Base-by-base conservation (phyloP, 192 early-diverging fungal genomes). In the Podila clonocystis region DNA sequence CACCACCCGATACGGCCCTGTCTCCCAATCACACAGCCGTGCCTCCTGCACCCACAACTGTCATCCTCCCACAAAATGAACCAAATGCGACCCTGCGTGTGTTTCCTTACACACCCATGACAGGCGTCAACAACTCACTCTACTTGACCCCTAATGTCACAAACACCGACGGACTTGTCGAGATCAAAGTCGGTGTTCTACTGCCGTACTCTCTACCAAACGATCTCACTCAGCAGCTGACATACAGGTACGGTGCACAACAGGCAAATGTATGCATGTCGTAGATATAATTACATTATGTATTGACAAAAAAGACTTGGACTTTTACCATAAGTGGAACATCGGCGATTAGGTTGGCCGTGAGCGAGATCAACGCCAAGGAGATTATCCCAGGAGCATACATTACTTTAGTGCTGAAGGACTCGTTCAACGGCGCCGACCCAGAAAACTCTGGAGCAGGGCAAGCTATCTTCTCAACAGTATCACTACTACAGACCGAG, bases 321-420 rank as follows among this genome's bases (percentile, higher is more conserved):
- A 34, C 29, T 30, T 19, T 34, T 7, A 19, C 48, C 9, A 38
- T 36, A 24, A 88, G 87, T 59, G 87, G 87, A 20, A 78, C 83
- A 7, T 86, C 87, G 4, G 87, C 87, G 19, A 88, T 88, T 24
- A 80, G 87, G 24, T 66, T 88, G 68, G 87, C 87, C 5, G 87
- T 71, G 8, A 76, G 82, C 64, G 83, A 88, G 70, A 88, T 88
- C 62, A 88, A 88, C 66, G 68, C 49, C 6, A 68, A 74, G n/a
- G 65, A 70, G 20, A 19, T 84, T 2, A 88, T 88, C 24, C 83
- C 87, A 36, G 85, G 85, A 4, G 87, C 85, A 9, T 88, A 86
- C 57, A 80, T 88, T 28, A 86, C 87, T 1, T 17, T 88, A 34
- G 84, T 88, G 13, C 69, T 86, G 28, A 86, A 84, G 50, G 87